Evolutionary conservation across 345 rosid genomes (phyloP).

Genomic region (Nasturtium officinale): DNA sequence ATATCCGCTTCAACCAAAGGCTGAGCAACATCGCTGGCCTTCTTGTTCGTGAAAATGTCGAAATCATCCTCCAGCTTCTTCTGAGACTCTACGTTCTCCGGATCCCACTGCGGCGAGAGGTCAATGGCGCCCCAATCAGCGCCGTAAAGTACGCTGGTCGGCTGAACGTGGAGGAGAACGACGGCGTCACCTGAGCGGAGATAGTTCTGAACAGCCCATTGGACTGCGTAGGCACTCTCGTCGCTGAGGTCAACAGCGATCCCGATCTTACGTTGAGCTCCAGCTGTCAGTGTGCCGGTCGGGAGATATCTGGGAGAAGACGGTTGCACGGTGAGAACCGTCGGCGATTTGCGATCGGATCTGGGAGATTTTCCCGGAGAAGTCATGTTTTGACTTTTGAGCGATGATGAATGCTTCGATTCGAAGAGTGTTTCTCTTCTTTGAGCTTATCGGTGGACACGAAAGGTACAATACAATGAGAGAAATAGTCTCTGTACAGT

Average conservation of each 20-base stretch:
- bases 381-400: conserved; percentile 36
- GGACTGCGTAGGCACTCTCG: conserved; percentile 81
- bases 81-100: conserved; percentile 49
- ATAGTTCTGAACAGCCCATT: conserved; percentile 87
- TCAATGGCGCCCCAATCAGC: conserved; percentile 91
- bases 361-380: conserved; percentile 46
- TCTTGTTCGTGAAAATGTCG: conserved; percentile 62
- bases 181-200: conserved; percentile 85
- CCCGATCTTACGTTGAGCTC: conserved; percentile 71
- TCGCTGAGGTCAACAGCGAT: conserved; percentile 90
- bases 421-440: neutral
- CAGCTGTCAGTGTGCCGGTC: conserved; percentile 47
- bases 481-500: conserved; percentile 1
- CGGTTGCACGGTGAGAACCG: conserved; percentile 60
- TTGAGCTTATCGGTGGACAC: conserved; percentile 12
- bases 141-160: conserved; percentile 78
- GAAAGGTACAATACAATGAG: conserved; percentile 6
- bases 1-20: conserved; percentile 67
- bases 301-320: conserved; percentile 62
- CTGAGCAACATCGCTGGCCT: conserved; percentile 66
- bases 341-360: conserved; percentile 42
- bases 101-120: conserved; percentile 40
- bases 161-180: conserved; percentile 71
- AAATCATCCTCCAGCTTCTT: conserved; percentile 75
- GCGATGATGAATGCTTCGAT: conserved; percentile 18